Conservation (phyloP, 352 stramenopile species). For the Thraustotheca clavata region DNA sequence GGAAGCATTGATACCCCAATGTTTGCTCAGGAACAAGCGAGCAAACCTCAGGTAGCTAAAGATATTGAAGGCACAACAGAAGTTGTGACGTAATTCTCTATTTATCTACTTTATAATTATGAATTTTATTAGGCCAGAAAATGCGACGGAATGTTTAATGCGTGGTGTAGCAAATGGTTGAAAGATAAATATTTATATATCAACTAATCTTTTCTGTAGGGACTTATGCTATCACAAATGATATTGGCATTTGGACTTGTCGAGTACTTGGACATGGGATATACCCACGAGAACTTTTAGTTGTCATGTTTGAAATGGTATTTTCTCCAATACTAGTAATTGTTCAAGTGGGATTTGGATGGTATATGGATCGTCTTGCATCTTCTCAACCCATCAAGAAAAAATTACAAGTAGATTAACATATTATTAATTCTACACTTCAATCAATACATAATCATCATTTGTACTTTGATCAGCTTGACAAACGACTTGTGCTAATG, state of each 20-base stretch:
- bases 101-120: neutral
- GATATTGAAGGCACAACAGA: neutral
- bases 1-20: conserved; percentile 84
- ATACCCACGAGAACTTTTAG: neutral
- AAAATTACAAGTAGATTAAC: neutral
- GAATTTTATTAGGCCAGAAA: neutral
- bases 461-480: neutral
- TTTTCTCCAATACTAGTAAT: neutral
- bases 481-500: conserved; percentile 11
- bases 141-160: neutral
- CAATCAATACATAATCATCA: conserved; percentile 19
- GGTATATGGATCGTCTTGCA: conserved; percentile 13
- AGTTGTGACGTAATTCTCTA: neutral
- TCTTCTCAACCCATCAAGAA: neutral
- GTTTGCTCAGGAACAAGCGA: conserved; percentile 59
- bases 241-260: neutral
- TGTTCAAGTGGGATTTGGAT: neutral
- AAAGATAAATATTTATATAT: neutral
- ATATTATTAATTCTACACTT: conserved; percentile 2
- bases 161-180: neutral
- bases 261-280: neutral
- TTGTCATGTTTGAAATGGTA: neutral
- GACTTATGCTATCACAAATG: neutral
- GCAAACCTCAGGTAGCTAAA: conserved; percentile 32
- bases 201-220: too few species aligned